Base-by-base conservation (phyloP, 2,329 filamentous ascomycete species). In the Sporothrix curviconia region DNA sequence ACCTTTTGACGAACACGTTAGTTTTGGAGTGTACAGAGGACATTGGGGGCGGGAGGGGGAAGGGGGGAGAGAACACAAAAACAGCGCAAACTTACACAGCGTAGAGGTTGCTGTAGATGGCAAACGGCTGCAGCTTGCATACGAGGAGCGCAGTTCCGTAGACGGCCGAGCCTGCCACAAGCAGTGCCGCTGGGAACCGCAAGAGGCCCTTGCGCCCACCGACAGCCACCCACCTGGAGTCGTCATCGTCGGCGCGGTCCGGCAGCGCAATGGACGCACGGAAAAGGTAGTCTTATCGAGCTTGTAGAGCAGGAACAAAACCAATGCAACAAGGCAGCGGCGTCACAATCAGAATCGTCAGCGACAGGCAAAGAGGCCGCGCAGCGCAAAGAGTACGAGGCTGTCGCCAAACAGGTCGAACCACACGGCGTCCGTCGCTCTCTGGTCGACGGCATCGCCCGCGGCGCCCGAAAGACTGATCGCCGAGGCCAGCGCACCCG, bases 211-310 rank as follows among this genome's bases (percentile, higher is more conserved):
- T 85, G 77, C 87, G 85, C 1, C 92, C 92, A 59, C 86, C 82
- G 19, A 96, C 70, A 14, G 77, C 69, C 11, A 95, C 76, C 1
- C 79, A 74, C 55, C 87, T 81, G 9, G 81, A 75, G 47, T 80
- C 81, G 62, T 83, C 78, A 47, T 80, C 81, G 62, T 83, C 78
- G n/a, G 83, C 76, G 57, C 82, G 79, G 52, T 80, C 75, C 73
- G 62, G 79, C 71, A 24, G 72, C 4, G 17, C 17, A 3, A 57
- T 40, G 4, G 58, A 76, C 53, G 84, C 80, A 4, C 88, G 81
- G 69, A 96, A 95, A 57, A 92, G 82, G 71, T 97, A 99, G 74
- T 92, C 90, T 90, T 96, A 70, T 92, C 90, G 8, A 78, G 75
- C 59, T 82, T 83, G 44, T 81, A 78, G 4, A 97, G 77, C 25